Evolutionary conservation across 1,284 basidiomycete genomes (phyloP).

Genomic region (Stygiomarasmius scandens): DNA sequence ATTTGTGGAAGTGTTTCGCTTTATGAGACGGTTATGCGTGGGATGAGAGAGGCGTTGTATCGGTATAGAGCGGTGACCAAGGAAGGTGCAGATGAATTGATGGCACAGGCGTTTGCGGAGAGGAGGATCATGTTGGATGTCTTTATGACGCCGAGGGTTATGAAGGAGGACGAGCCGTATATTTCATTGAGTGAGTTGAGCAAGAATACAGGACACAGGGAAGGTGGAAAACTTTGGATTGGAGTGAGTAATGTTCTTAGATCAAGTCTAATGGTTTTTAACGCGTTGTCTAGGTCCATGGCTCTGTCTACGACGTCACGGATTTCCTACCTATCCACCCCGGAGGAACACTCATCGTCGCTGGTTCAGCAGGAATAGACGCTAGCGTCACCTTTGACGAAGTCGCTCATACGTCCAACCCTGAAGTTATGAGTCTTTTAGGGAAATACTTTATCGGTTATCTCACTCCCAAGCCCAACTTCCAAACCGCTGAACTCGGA

Average conservation of each 20-base stretch:
- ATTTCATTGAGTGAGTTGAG: conserved; percentile 12
- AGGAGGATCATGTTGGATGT: conserved; percentile 16
- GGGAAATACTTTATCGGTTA: conserved; percentile 17
- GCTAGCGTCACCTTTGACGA: conserved; percentile 12
- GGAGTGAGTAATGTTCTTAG: conserved; percentile 1
- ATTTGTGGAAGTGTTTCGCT: conserved; percentile 13
- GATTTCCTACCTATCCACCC: conserved; percentile 16
- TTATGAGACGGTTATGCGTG: conserved; percentile 16
- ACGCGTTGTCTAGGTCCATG: conserved; percentile 4
- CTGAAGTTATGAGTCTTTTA: conserved; percentile 17
- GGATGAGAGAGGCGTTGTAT: conserved; percentile 12
- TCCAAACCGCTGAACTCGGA: conserved; percentile 10
- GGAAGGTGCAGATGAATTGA: conserved; percentile 12
- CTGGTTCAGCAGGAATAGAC: conserved; percentile 12
- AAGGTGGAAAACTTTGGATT: conserved; percentile 12
- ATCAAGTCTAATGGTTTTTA: not conserved
- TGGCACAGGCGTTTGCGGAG: conserved; percentile 16
- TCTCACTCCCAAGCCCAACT: conserved; percentile 12
- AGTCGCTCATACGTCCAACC: conserved; percentile 15
- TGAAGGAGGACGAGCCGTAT: conserved; percentile 14
- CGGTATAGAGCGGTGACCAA: conserved; percentile 14
- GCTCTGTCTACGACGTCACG: conserved; percentile 15
- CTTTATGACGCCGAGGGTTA: conserved; percentile 14
- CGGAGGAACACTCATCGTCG: conserved; percentile 14
- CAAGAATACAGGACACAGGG: conserved; percentile 13